Base-by-base conservation (phyloP, 2,329 filamentous ascomycete species). In the Microcyclospora pomicola region DNA sequence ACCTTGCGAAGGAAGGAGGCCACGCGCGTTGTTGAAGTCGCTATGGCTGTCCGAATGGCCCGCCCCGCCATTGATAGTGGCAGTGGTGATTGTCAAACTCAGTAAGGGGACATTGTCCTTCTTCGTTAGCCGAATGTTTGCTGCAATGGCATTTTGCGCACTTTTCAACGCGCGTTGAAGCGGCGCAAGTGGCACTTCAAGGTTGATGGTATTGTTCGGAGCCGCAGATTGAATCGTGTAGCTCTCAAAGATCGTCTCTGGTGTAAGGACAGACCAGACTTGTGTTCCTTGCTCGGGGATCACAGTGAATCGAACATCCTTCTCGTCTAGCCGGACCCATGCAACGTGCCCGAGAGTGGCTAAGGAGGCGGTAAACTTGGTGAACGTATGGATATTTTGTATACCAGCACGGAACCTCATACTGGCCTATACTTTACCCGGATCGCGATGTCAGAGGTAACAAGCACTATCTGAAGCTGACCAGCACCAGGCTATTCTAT, bases 241-340 rank as follows among this genome's bases (percentile, higher is more conserved):
- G 48, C 71, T 68, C 56, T 86, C 73, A 60, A 98, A 96, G 52
- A 98, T 85, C 49, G 85, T 78, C 55, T 93, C 83, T 31, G 54
- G 52, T 2, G 47, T 43, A 2, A 57, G 45, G 13, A 54, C 52
- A 15, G 47, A 46, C 91, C 91, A 98, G 38, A 96, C 88, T 68
- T 96, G 88, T 7, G 85, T 92, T 42, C 91, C 88, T 53, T 83
- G 80, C 57, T 95, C 86, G 1, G 91, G 87, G 44, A 96, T 88
- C 53, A 96, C 83, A 42, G 91, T 96, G 64, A 98, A 94, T 50
- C 87, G 86, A 40, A 88, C 79, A 39, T 80, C 79, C 42, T 87
- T 79, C 63, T 92, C 76, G 63, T 88, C 84, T 27, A 98, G 74
- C 48, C 86, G 82, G 46, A 94, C 71, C 86, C 87, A 94, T 33